Conservation (phyloP, 768 basidiomycete species). For the Kwoniella shandongensis region DNA sequence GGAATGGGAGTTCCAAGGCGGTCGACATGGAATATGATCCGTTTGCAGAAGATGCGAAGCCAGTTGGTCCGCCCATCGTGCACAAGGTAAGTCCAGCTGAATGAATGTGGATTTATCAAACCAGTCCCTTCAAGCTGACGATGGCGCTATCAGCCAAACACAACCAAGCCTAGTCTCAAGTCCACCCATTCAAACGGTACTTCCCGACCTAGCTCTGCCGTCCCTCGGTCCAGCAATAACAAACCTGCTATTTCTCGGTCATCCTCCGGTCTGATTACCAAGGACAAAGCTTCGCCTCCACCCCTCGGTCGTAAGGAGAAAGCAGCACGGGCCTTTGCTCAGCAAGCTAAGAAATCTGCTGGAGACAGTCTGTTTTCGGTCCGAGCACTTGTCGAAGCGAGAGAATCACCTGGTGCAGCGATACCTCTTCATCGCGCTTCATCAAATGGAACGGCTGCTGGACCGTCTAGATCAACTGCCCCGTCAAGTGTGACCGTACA, state of each 20-base stretch:
- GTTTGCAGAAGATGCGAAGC: slow-evolving; percentile 42
- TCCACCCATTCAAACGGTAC: background rate
- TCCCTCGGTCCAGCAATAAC: background rate
- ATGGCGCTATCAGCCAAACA: background rate
- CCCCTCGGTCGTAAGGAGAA: slow-evolving; percentile 38
- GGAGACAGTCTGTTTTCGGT: slow-evolving; percentile 32
- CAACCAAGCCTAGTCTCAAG: background rate
- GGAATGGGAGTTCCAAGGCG: too few relatives aligned
- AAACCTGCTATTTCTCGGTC: background rate
- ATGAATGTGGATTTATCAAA: too few relatives aligned
- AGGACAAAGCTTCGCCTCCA: slow-evolving; percentile 24
- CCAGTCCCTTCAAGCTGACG: background rate
- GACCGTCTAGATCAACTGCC: background rate
- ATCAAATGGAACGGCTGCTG: slow-evolving; percentile 5
- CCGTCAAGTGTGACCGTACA: slow-evolving; percentile 1
- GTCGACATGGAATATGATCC: slow-evolving; percentile 33
- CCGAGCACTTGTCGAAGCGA: slow-evolving; percentile 27
- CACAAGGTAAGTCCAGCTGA: slow-evolving; percentile 10
- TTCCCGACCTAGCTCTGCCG: background rate
- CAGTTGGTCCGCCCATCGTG: background rate
- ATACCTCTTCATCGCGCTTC: background rate
- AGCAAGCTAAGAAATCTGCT: slow-evolving; percentile 24
- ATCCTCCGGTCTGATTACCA: background rate
- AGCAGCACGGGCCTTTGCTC: slow-evolving; percentile 35
- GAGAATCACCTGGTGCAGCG: slow-evolving; percentile 11